These are phyloP conservation scores for Wickerhamiella bombiphila DNA, from an alignment of 805 yeast genomes.

Conservation along the genomic window DNA sequence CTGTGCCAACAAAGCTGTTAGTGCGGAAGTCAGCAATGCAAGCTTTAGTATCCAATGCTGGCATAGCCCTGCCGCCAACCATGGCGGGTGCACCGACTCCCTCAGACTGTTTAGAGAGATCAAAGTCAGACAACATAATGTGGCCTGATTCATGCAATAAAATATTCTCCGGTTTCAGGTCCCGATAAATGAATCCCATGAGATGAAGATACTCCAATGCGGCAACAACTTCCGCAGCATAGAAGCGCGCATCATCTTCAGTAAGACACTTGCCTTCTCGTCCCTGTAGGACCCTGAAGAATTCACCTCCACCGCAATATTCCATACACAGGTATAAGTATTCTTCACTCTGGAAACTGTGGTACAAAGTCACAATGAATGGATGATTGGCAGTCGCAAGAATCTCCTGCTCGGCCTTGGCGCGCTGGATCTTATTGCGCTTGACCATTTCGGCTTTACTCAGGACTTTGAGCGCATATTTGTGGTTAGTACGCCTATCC, in stretches of 20 bases:
- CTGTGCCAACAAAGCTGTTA: conserved; percentile 97
- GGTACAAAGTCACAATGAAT: conserved; percentile 88
- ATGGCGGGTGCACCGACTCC: conserved; percentile 64
- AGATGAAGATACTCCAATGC: conserved; percentile 90
- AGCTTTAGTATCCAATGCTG: conserved; percentile 79
- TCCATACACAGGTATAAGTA: conserved; percentile 91
- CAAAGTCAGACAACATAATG: conserved; percentile 94
- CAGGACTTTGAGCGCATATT: conserved; percentile 87
- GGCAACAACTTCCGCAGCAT: conserved; percentile 94
- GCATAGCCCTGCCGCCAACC: conserved; percentile 30
- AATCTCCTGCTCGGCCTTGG: conserved; percentile 92
- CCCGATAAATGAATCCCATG: conserved; percentile 95
- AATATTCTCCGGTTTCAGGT: conserved; percentile 92
- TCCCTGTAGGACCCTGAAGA: conserved; percentile 89
- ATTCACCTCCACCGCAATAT: conserved; percentile 98
- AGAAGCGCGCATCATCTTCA: conserved; percentile 82
- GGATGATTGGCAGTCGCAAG: conserved; percentile 93
- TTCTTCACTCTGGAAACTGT: conserved; percentile 90
- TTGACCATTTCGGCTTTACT: conserved; percentile 88
- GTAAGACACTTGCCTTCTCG: conserved; percentile 70
- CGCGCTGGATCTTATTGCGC: conserved; percentile 87
- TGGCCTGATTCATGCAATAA: conserved; percentile 92
- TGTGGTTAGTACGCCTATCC: conserved; percentile 56
- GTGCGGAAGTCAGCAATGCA: conserved; percentile 95
- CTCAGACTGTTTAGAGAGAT: conserved; percentile 77